Percentiles rank a stretch among this genome's conserved stretches.
Conservation (phyloP, 352 stramenopile species). For the Pythium coloratum region DNA sequence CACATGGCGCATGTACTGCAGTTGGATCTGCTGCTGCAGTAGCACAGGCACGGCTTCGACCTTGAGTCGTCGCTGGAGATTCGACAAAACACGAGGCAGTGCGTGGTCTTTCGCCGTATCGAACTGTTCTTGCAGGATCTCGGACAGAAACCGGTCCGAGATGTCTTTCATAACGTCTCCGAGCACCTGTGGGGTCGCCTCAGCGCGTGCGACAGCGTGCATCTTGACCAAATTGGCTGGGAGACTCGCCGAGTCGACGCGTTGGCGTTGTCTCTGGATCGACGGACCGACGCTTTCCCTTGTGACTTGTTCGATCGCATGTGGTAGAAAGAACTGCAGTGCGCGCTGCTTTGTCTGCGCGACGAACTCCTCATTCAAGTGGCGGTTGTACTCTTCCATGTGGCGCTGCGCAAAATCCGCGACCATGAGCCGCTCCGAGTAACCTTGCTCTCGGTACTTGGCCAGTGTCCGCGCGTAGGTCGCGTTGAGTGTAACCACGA, state of each 20-base stretch:
- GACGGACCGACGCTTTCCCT: slow-evolving; percentile 40
- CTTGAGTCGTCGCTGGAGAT: slow-evolving; percentile 42
- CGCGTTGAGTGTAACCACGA: slow-evolving; percentile 56
- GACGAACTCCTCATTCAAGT: slow-evolving; percentile 52
- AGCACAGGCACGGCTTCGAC: slow-evolving; percentile 56
- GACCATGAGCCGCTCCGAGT: slow-evolving; percentile 57
- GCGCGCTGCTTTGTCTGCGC: slow-evolving; percentile 58
- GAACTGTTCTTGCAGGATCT: slow-evolving; percentile 37
- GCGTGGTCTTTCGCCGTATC: slow-evolving; percentile 30
- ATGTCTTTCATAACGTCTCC: slow-evolving; percentile 60
- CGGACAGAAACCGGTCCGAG: slow-evolving; percentile 50
- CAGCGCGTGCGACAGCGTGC: slow-evolving; percentile 47
- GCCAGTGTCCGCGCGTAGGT: slow-evolving; percentile 55
- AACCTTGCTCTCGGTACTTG: slow-evolving; percentile 43
- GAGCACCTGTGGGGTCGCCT: slow-evolving; percentile 62
- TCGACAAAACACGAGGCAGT: slow-evolving; percentile 59
- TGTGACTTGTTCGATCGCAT: slow-evolving; percentile 33
- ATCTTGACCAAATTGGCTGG: slow-evolving; percentile 46
- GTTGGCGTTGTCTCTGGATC: slow-evolving; percentile 42
- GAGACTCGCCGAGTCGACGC: slow-evolving; percentile 48
- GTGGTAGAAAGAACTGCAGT: slow-evolving; percentile 44
- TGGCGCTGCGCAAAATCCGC: slow-evolving; percentile 62
- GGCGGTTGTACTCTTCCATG: slow-evolving; percentile 38
- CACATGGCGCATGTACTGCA: slow-evolving; percentile 46
- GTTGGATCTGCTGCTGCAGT: slow-evolving; percentile 39